Conservation (phyloP, 352 stramenopile species). For the Peronospora belbahrii region DNA sequence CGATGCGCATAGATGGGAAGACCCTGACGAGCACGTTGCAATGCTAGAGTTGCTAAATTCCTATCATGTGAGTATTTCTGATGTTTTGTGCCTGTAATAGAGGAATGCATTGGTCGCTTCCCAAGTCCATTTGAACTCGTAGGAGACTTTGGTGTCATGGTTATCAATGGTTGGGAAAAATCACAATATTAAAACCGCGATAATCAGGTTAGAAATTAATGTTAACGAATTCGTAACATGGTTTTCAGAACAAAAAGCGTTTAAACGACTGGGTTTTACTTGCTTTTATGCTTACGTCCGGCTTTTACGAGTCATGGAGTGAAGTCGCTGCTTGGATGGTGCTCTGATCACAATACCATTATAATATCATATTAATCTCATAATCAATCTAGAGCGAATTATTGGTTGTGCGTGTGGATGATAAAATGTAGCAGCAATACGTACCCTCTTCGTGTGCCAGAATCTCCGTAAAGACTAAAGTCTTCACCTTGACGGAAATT, state of each 20-base stretch:
- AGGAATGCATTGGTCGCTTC: constrained; percentile 21
- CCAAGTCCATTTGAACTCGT: constrained; percentile 7
- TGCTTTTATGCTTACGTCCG: constrained; percentile 29
- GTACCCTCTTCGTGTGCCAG: constrained; percentile 42
- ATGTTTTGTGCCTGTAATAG: constrained; percentile 4
- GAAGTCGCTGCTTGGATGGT: constrained; percentile 38
- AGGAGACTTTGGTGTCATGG: constrained; percentile 13
- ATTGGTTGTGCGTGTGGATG: too few relatives aligned
- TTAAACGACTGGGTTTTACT: constrained; percentile 1
- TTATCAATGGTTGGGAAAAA: constrained; percentile 17
- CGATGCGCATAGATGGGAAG: constrained; percentile 75
- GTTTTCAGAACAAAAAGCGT: constrained; percentile 1
- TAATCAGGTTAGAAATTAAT: too few relatives aligned
- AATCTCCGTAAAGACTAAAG: constrained; percentile 35
- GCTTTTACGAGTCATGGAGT: constrained; percentile 47
- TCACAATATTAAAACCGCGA: too few relatives aligned
- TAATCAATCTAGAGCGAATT: too few relatives aligned
- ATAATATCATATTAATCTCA: too few relatives aligned
- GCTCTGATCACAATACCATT: constrained; percentile 16
- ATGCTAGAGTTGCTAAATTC: constrained; percentile 25
- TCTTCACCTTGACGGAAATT: constrained; percentile 41
- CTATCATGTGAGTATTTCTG: constrained; percentile 30
- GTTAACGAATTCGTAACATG: neutral
- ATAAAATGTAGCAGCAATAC: neutral
- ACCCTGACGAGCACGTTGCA: constrained; percentile 50